Conservation (phyloP, 192 early-diverging fungal genomes). For the Coemansia furcata region DNA sequence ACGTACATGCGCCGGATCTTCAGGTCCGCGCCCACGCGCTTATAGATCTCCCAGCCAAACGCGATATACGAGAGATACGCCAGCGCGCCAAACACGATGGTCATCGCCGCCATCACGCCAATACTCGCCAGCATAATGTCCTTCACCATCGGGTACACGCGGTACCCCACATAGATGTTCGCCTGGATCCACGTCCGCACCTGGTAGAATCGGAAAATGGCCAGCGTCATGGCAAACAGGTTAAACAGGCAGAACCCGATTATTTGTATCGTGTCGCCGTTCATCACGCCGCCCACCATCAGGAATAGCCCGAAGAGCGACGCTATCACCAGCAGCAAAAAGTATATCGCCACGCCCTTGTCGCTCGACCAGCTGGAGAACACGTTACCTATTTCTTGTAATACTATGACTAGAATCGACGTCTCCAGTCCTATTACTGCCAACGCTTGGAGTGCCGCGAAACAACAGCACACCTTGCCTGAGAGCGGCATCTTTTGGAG, state of each 20-base stretch:
- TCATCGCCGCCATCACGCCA: constrained; percentile 31
- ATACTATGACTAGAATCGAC: constrained; percentile 39
- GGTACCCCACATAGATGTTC: constrained; percentile 9
- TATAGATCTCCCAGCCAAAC: constrained; percentile 58
- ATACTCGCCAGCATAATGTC: constrained; percentile 37
- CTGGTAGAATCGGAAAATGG: constrained; percentile 51
- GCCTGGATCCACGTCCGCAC: constrained; percentile 31
- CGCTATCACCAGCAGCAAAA: constrained; percentile 45
- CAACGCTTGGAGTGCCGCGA: constrained; percentile 34
- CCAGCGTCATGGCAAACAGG: constrained; percentile 48
- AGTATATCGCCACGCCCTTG: constrained; percentile 55
- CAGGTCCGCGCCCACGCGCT: constrained; percentile 56
- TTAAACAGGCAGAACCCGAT: constrained; percentile 51
- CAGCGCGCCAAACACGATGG: constrained; percentile 34
- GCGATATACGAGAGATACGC: constrained; percentile 52
- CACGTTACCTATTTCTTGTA: constrained; percentile 44
- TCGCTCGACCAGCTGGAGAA: constrained; percentile 49
- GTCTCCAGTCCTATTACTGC: constrained; percentile 39
- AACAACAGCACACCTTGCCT: constrained; percentile 39
- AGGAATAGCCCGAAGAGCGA: constrained; percentile 43
- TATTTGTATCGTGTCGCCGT: constrained; percentile 51
- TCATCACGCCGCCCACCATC: constrained; percentile 42
- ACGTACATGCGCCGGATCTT: constrained; percentile 56
- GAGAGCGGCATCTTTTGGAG: constrained; percentile 50
- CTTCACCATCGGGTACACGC: constrained; percentile 22